Conservation (phyloP, 805 yeast genomes). For the Candida suzukii region DNA sequence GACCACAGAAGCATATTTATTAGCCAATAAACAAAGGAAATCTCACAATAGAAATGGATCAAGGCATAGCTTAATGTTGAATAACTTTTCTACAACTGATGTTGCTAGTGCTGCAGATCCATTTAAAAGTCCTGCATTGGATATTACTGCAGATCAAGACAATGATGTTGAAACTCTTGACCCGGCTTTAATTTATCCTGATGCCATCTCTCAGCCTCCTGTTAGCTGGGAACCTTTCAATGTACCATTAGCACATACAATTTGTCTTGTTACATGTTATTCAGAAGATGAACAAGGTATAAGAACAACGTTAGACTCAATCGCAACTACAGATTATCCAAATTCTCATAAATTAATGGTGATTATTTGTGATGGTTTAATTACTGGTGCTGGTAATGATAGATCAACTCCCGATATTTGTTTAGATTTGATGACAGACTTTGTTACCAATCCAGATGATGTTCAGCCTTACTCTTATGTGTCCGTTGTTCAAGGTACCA, state of each 20-base stretch:
- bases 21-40: slow-evolving; percentile 10
- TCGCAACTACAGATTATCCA: slow-evolving; percentile 94
- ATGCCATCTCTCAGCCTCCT: slow-evolving; percentile 88
- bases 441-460: slow-evolving; percentile 62
- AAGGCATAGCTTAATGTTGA: slow-evolving; percentile 7
- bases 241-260: slow-evolving; percentile 67
- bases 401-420: slow-evolving; percentile 85
- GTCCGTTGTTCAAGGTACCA: slow-evolving; percentile 90
- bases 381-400: slow-evolving; percentile 92
- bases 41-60: slow-evolving; percentile 7
- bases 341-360: slow-evolving; percentile 86
- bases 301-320: slow-evolving; percentile 82
- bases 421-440: slow-evolving; percentile 78
- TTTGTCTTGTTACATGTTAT: slow-evolving; percentile 84
- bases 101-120: slow-evolving; percentile 30
- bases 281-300: slow-evolving; percentile 87
- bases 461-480: slow-evolving; percentile 84
- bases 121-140: slow-evolving; percentile 8
- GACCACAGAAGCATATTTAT: slow-evolving; percentile 49
- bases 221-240: slow-evolving; percentile 81
- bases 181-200: slow-evolving; percentile 59
- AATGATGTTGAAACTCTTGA: slow-evolving; percentile 41
- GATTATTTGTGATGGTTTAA: slow-evolving; percentile 87
- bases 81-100: slow-evolving; percentile 9
- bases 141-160: slow-evolving; percentile 22